phyloP scores from a whole-genome alignment of 345 rosid genomes.

The Citrus trifoliata region DNA sequence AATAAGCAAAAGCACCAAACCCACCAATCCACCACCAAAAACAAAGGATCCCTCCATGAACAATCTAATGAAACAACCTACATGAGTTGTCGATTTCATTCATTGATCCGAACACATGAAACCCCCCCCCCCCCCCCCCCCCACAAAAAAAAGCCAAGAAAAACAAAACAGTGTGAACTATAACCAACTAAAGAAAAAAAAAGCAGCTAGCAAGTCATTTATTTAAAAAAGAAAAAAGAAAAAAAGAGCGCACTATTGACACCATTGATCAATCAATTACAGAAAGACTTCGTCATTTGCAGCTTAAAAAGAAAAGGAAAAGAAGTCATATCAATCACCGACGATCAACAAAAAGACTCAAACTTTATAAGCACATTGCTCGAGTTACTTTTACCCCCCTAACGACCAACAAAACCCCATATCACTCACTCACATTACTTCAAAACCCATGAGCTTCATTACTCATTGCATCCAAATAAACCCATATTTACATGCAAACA shows the following conservation, averaged over 20 bases:
- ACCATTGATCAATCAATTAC: background rate
- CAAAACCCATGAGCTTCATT: slow-evolving; percentile 3
- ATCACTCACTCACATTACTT: slow-evolving; percentile 11
- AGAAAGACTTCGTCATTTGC: background rate
- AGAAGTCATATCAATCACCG: background rate
- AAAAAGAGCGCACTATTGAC: background rate
- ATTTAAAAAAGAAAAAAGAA: background rate
- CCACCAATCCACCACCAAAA: background rate
- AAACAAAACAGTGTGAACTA: background rate
- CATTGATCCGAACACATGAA: background rate
- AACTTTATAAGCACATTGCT: slow-evolving; percentile 21
- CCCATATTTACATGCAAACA: slow-evolving; percentile 12
- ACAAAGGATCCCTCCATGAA: background rate
- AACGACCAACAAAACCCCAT: background rate
- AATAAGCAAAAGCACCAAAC: background rate
- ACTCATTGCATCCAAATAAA: slow-evolving; percentile 6
- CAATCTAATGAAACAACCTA: background rate
- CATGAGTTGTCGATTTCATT: background rate
- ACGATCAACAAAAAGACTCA: background rate
- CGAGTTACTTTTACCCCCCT: background rate
- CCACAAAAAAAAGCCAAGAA: too few species aligned
- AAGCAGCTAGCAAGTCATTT: background rate
- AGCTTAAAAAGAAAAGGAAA: background rate
- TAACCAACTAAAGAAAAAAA: background rate
- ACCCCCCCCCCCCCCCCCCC: too few species aligned